A percentile compares a stretch with the other conserved stretches of the same genome.
These are phyloP conservation scores for Dichomitus squalens DNA, from an alignment of 1,284 basidiomycete species.

Conservation along the genomic window DNA sequence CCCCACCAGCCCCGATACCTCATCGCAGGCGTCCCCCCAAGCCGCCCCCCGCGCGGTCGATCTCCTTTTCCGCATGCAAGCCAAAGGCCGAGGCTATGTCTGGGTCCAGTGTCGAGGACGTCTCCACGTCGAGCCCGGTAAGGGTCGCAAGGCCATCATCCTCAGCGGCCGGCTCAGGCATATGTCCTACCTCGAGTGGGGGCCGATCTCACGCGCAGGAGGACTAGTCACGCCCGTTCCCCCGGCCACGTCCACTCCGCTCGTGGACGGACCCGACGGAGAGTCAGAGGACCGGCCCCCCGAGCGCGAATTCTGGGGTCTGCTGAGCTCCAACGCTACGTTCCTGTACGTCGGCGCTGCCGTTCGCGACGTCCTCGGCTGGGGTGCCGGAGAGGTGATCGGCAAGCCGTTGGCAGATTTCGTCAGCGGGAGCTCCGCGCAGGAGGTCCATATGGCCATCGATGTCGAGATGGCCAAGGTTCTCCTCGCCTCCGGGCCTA, in stretches of 20 bases:
- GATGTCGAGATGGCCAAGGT: conserved; percentile 28
- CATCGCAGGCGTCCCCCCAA: conserved; percentile 16
- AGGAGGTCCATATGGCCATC: conserved; percentile 22
- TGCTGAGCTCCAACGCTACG: conserved; percentile 50
- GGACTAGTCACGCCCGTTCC: conserved; percentile 38
- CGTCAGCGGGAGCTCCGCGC: conserved; percentile 30
- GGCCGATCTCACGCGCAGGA: conserved; percentile 48
- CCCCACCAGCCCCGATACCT: conserved; percentile 7
- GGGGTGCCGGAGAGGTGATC: conserved; percentile 69
- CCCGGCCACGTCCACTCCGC: not conserved
- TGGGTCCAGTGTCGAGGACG: conserved; percentile 90
- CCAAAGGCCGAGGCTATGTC: conserved; percentile 68
- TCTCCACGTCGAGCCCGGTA: conserved; percentile 86
- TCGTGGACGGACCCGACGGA: conserved; percentile 9
- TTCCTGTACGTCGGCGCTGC: conserved; percentile 55
- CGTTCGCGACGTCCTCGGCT: conserved; percentile 61
- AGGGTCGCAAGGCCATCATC: conserved; percentile 88
- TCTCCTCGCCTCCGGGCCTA: conserved; percentile 21
- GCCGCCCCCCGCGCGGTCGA: conserved; percentile 54
- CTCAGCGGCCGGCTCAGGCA: conserved; percentile 73
- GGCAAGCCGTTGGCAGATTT: conserved; percentile 66
- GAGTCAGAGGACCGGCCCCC: conserved; percentile 15
- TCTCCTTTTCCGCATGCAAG: conserved; percentile 75
- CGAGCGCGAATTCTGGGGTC: conserved; percentile 60
- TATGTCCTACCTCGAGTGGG: conserved; percentile 70